Base-by-base conservation (phyloP, 2,329 filamentous ascomycete genomes). In the Cadophora gregata region DNA sequence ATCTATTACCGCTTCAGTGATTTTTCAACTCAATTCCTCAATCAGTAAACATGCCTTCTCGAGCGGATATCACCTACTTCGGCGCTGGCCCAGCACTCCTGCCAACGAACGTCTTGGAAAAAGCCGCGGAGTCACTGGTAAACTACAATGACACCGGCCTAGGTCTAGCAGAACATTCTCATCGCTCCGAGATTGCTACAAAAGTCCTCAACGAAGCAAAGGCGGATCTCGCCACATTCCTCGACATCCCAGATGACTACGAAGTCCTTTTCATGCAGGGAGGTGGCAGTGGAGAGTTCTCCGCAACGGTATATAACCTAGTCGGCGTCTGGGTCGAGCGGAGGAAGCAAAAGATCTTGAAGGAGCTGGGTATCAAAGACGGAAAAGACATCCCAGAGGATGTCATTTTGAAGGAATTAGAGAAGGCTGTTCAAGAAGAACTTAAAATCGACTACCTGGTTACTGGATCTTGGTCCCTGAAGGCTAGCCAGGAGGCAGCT, bases 61-160 rank as follows among this genome's bases (percentile, higher is more conserved):
- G 93, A 79, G 84, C 88, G 73, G 90, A 95, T 70, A 87, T 96
- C 77, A 86, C 89, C 71, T 96, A 96, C 81, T 97, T 97, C 74
- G 93, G 94, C 69, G 94, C 95, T 62, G 95, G 95, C 70, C 95
- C 95, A 59, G 93, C 95, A n/a, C 83, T 88, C 36, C 85, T 98
- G 21, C 94, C 94, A 27, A 96, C 92, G 14, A 81, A 87, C 4
- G 92, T 97, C 25, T 86, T 97, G 59, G 88, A 96, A 78, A 84
- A 83, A 53, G 93, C 93, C 60, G 88, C 93, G 1, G 79, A 88
- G 77, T 91, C 92, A 1, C 88, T 98, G 4, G 80, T 97, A 71
- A 91, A 97, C 83, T 97, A 88, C 82, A 83, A 95, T 56, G 84
- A 87, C 77, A 92, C 88, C 47, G 95, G 95, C 66, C 85, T 97